phyloP scores from a whole-genome alignment of 2,329 filamentous ascomycete species.

The Botryotinia convoluta region DNA sequence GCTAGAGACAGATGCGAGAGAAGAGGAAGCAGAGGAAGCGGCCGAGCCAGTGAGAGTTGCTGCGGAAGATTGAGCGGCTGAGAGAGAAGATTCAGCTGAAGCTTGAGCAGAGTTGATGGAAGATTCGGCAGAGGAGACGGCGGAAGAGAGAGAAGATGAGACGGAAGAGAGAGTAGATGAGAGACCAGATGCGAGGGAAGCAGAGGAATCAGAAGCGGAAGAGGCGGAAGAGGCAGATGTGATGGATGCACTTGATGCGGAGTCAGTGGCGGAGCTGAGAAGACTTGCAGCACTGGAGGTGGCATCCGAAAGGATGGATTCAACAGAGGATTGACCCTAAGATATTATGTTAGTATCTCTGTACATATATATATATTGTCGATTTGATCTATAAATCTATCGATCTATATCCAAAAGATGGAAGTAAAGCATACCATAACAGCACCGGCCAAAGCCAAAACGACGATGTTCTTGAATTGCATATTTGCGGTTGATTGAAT shows the following conservation, averaged over 20 bases:
- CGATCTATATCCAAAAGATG: too few species aligned
- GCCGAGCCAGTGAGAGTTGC: constrained; percentile 12
- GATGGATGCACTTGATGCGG: background rate
- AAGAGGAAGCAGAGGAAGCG: constrained; percentile 21
- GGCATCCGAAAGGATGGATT: constrained; percentile 17
- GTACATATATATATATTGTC: background rate
- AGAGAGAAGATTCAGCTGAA: constrained; percentile 5
- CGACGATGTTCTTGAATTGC: constrained; percentile 34
- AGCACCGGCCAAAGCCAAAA: constrained; percentile 32
- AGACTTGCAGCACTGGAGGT: background rate
- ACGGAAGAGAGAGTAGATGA: background rate
- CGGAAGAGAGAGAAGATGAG: background rate
- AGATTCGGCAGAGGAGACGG: background rate
- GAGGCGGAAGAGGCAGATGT: background rate
- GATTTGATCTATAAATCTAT: background rate
- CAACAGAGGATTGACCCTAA: constrained; percentile 25
- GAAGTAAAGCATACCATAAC: constrained; percentile 25
- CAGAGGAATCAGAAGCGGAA: background rate
- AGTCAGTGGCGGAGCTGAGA: background rate
- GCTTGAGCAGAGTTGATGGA: background rate
- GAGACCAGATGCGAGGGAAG: background rate
- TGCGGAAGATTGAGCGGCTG: background rate
- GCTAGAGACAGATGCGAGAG: constrained; percentile 16
- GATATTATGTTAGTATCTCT: background rate
- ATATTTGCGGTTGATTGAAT: constrained; percentile 24